Conservation (phyloP, 495 filamentous ascomycete species). For the Aspergillus panamensis region DNA sequence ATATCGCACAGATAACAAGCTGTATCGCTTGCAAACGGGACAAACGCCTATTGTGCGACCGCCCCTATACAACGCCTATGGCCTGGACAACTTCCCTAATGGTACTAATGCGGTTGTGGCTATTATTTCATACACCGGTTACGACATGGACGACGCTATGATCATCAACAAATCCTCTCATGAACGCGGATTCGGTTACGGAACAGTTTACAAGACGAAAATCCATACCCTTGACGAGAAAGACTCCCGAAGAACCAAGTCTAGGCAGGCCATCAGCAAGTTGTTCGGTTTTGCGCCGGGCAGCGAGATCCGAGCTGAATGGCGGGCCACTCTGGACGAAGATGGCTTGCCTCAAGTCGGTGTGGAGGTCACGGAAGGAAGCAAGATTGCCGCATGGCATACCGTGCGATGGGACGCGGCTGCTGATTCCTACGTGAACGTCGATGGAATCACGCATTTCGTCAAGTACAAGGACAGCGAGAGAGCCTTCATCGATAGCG, state of each 20-base stretch:
- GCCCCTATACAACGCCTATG: slow-evolving; percentile 91
- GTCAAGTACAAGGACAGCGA: slow-evolving; percentile 91
- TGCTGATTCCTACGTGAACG: slow-evolving; percentile 58
- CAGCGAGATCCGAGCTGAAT: slow-evolving; percentile 58
- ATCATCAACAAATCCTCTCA: slow-evolving; percentile 97
- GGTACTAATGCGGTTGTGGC: slow-evolving; percentile 96
- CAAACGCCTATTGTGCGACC: slow-evolving; percentile 93
- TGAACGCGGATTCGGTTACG: slow-evolving; percentile 94
- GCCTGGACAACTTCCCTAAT: slow-evolving; percentile 97
- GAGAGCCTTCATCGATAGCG: slow-evolving; percentile 83
- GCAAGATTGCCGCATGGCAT: slow-evolving; percentile 83
- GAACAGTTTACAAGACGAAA: slow-evolving; percentile 97
- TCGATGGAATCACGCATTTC: slow-evolving; percentile 74
- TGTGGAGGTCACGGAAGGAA: slow-evolving; percentile 68
- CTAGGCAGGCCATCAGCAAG: slow-evolving; percentile 57
- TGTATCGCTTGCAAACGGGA: slow-evolving; percentile 90
- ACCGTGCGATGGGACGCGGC: slow-evolving; percentile 74
- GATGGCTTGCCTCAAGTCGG: slow-evolving; percentile 85
- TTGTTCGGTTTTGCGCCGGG: slow-evolving; percentile 84
- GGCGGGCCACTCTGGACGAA: slow-evolving; percentile 67
- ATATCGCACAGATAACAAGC: slow-evolving; percentile 94
- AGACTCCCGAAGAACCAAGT: slow-evolving; percentile 54
- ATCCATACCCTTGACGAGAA: slow-evolving; percentile 75
- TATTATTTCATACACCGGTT: slow-evolving; percentile 97
- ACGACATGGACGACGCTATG: slow-evolving; percentile 99